Percentiles rank a stretch among this genome's conserved stretches.
Conservation (phyloP, 2,329 filamentous ascomycete species). For the Colletotrichum sp. region DNA sequence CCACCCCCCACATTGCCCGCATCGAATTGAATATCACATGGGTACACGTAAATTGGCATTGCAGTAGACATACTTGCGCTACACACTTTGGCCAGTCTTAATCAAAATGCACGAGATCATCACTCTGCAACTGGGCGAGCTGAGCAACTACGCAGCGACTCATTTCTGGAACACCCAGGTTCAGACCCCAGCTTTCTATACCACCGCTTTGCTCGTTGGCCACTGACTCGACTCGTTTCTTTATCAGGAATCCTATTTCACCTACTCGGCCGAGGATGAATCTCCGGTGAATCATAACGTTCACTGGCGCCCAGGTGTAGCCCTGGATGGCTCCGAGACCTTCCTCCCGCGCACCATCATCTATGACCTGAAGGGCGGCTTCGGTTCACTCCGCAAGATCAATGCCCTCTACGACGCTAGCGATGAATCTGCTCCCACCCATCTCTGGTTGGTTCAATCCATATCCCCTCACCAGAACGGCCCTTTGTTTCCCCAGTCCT, state of each 20-base stretch:
- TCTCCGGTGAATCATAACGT: conserved; percentile 81
- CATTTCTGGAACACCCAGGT: conserved; percentile 99
- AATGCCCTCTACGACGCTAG: conserved; percentile 81
- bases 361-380: conserved; percentile 93
- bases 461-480: background rate
- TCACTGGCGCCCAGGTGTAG: conserved; percentile 85
- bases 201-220: background rate
- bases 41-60: background rate
- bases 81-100: background rate
- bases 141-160: conserved; percentile 90
- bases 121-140: conserved; percentile 90
- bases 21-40: background rate
- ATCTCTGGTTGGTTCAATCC: conserved; percentile 36
- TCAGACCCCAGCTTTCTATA: background rate
- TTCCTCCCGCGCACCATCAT: conserved; percentile 91
- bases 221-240: background rate
- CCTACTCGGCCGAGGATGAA: conserved; percentile 72
- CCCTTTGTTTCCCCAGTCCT: background rate
- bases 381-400: conserved; percentile 85
- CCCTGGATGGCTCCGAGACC: conserved; percentile 84
- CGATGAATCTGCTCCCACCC: conserved; percentile 28
- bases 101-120: conserved; percentile 87
- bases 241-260: conserved; percentile 92
- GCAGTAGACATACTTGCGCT: background rate
- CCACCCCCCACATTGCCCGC: background rate